These are phyloP conservation scores for Colletotrichum godetiae DNA, from an alignment of 2,329 filamentous ascomycete species.

Conservation along the genomic window DNA sequence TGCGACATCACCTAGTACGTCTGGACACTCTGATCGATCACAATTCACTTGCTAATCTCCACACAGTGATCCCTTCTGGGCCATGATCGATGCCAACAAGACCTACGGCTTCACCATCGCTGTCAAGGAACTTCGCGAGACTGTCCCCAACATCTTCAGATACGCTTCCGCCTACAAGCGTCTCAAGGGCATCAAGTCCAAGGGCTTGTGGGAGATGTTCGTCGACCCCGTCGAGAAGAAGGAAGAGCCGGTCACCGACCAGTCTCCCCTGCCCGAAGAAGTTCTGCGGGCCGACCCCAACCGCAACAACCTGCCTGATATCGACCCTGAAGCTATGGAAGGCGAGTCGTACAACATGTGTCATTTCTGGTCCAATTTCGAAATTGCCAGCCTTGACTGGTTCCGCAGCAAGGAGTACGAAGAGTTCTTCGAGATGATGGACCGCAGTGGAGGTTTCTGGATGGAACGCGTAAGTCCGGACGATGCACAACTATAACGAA, in stretches of 20 bases:
- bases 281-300: slow-evolving; percentile 81
- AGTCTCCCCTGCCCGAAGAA: slow-evolving; percentile 81
- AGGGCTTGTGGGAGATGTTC: slow-evolving; percentile 99
- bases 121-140: slow-evolving; percentile 97
- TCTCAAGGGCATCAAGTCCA: slow-evolving; percentile 87
- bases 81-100: slow-evolving; percentile 95
- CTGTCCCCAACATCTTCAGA: slow-evolving; percentile 97
- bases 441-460: slow-evolving; percentile 97
- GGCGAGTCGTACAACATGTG: slow-evolving; percentile 99
- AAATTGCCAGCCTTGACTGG: slow-evolving; percentile 94
- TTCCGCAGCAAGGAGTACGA: slow-evolving; percentile 98
- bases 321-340: slow-evolving; percentile 95
- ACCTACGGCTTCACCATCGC: slow-evolving; percentile 99
- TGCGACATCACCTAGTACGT: slow-evolving; percentile 97
- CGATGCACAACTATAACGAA: background rate
- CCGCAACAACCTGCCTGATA: slow-evolving; percentile 77
- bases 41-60: slow-evolving; percentile 28
- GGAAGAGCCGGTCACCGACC: slow-evolving; percentile 67
- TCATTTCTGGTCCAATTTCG: slow-evolving; percentile 99
- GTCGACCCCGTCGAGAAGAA: slow-evolving; percentile 79
- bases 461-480: slow-evolving; percentile 84
- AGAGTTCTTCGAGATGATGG: slow-evolving; percentile 99
- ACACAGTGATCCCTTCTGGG: slow-evolving; percentile 87
- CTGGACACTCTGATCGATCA: too few species aligned
- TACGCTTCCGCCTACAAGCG: slow-evolving; percentile 99